A percentile compares a stretch with the other conserved stretches of the same genome.
Conservation (phyloP, 176 grass and related monocot species). For the Cocos nucifera region DNA sequence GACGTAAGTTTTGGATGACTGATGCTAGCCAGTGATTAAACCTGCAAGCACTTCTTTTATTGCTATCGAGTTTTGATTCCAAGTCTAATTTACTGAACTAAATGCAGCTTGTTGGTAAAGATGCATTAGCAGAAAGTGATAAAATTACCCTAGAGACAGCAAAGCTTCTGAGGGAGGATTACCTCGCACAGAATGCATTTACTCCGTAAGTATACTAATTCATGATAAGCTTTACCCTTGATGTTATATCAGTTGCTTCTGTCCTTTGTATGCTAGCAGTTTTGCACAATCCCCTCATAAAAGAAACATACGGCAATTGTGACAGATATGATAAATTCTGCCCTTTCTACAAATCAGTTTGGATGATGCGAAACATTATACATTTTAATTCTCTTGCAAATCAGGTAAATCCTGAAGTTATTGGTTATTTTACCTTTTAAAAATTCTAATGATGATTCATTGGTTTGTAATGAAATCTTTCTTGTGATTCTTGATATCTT, state of each 20-base stretch:
- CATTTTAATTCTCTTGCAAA: slow-evolving; percentile 81
- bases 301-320: neutral
- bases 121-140: slow-evolving; percentile 76
- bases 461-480: too few relatives aligned
- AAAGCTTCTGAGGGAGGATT: slow-evolving; percentile 83
- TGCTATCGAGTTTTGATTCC: too few relatives aligned
- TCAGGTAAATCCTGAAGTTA: slow-evolving; percentile 33
- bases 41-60: too few relatives aligned
- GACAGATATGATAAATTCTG: slow-evolving; percentile 88
- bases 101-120: slow-evolving; percentile 84
- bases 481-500: too few relatives aligned
- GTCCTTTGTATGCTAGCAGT: too few relatives aligned
- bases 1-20: too few relatives aligned
- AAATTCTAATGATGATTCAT: too few relatives aligned
- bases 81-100: neutral
- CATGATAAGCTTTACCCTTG: neutral
- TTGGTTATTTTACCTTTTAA: too few relatives aligned
- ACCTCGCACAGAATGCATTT: slow-evolving; percentile 85
- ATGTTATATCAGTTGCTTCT: too few relatives aligned
- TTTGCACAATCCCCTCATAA: too few relatives aligned
- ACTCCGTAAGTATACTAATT: slow-evolving; percentile 48
- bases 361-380: slow-evolving; percentile 97
- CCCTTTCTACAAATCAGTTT: slow-evolving; percentile 94
- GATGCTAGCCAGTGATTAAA: too few relatives aligned
- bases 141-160: slow-evolving; percentile 81